Conservation (phyloP, 148 eudicot species). For the Hydrangea macrophylla region DNA sequence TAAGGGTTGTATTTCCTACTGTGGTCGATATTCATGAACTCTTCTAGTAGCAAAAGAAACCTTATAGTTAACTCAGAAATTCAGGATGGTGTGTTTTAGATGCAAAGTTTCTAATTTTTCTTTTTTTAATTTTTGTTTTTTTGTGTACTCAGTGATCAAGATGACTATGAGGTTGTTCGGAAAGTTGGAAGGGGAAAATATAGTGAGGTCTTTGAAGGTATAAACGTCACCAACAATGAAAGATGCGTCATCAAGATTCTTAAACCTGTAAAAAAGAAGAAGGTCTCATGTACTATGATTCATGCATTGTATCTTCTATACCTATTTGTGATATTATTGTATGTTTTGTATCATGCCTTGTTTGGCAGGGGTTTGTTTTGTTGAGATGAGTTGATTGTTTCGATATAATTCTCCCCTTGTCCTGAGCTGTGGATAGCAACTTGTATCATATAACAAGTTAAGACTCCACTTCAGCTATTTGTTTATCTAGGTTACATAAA, state of each 20-base stretch:
- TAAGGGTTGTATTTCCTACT: not conserved
- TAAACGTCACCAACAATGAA: slow-evolving; percentile 31
- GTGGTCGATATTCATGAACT: not conserved
- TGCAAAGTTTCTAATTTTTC: not conserved
- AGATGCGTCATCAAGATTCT: slow-evolving; percentile 43
- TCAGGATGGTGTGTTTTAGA: not conserved
- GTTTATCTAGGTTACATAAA: not conserved
- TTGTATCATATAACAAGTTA: not conserved
- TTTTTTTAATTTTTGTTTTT: no score
- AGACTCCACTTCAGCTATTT: not conserved
- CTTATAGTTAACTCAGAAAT: not conserved
- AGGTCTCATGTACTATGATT: slow-evolving; percentile 20
- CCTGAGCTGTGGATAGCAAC: not conserved
- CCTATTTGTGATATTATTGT: not conserved
- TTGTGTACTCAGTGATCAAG: slow-evolving; percentile 30
- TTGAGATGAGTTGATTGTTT: not conserved
- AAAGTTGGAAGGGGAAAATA: slow-evolving; percentile 47
- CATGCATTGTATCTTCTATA: not conserved
- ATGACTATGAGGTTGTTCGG: slow-evolving; percentile 43
- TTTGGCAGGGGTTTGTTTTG: not conserved
- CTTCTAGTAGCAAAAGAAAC: not conserved
- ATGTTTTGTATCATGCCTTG: not conserved
- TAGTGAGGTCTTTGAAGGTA: slow-evolving; percentile 47
- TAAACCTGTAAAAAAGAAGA: slow-evolving; percentile 46
- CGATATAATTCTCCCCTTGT: not conserved